These are phyloP conservation scores for Corniculantispora saksenae DNA, from an alignment of 2,329 filamentous ascomycete genomes.

Conservation along the genomic window DNA sequence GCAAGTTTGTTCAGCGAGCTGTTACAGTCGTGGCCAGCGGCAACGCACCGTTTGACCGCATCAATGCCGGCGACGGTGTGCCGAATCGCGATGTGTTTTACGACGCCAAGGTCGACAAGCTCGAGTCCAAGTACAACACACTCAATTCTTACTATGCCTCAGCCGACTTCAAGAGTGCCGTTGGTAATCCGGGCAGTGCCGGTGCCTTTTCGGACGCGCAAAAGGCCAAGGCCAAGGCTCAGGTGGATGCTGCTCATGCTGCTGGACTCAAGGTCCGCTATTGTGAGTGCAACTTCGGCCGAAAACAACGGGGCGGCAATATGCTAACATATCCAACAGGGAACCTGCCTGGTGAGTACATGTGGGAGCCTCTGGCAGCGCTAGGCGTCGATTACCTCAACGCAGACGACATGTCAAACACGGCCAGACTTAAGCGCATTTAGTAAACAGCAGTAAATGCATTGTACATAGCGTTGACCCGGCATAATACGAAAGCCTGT, in stretches of 20 bases:
- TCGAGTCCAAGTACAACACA: constrained; percentile 19
- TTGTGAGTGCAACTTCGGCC: constrained; percentile 3
- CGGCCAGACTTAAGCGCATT: constrained; percentile 19
- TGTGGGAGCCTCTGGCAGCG: constrained; percentile 22
- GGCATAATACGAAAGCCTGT: neutral
- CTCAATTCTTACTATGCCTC: constrained; percentile 23
- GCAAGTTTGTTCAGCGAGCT: constrained; percentile 52
- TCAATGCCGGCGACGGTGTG: constrained; percentile 20
- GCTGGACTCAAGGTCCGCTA: constrained; percentile 23
- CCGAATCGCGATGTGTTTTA: constrained; percentile 19
- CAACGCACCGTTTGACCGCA: constrained; percentile 33
- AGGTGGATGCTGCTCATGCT: constrained; percentile 20
- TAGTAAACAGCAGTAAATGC: neutral
- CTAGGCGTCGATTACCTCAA: constrained; percentile 22
- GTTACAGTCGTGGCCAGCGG: constrained; percentile 72
- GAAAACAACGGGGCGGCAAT: too few relatives aligned
- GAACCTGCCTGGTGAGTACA: constrained; percentile 23
- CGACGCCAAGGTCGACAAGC: constrained; percentile 20
- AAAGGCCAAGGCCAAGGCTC: constrained; percentile 17
- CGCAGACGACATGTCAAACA: constrained; percentile 23
- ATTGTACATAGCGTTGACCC: neutral
- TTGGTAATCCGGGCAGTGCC: constrained; percentile 19
- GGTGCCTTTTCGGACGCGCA: constrained; percentile 17
- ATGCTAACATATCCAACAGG: constrained; percentile 6
- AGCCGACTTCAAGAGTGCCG: constrained; percentile 20